A percentile compares a stretch with the other conserved stretches of the same genome.
Conservation (phyloP, 345 rosid genomes). For the Acer yangbiense region DNA sequence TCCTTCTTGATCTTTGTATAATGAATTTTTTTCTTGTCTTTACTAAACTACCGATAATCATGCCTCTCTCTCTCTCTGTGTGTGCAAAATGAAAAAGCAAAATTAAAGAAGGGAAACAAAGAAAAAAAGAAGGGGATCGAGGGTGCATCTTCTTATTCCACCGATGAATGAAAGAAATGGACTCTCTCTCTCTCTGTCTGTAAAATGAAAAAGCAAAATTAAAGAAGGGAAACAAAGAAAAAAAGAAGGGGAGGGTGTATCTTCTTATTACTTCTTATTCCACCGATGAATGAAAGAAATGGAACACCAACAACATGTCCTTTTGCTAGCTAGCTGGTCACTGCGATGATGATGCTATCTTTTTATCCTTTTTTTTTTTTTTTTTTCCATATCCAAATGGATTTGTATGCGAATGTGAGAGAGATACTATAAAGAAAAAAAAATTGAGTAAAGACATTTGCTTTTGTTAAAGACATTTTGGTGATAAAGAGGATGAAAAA, state of each 20-base stretch:
- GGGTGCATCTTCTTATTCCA: background rate
- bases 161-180: constrained; percentile 4
- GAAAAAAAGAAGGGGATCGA: too few relatives aligned
- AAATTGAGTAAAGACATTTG: constrained; percentile 22
- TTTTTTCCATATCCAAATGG: constrained; percentile 11
- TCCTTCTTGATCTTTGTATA: background rate
- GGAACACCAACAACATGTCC: constrained; percentile 2
- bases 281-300: constrained; percentile 3
- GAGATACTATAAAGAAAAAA: constrained; percentile 16
- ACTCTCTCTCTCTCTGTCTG: background rate
- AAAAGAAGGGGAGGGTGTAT: background rate
- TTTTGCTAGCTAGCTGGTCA: constrained; percentile 27
- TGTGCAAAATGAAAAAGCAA: constrained; percentile 1
- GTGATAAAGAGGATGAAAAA: constrained; percentile 26
- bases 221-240: background rate
- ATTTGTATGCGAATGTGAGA: constrained; percentile 12
- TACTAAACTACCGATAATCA: background rate
- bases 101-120: background rate
- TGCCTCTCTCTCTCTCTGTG: background rate
- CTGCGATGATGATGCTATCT: background rate
- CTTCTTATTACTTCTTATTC: constrained; percentile 4
- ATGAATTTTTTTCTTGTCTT: background rate
- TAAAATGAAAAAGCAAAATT: constrained; percentile 7
- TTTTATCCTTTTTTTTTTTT: background rate
- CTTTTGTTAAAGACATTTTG: constrained; percentile 37